A percentile compares a stretch with the other conserved stretches of the same genome.
phyloP scores from a whole-genome alignment of 352 stramenopile species.

The Pythium apleroticum region DNA sequence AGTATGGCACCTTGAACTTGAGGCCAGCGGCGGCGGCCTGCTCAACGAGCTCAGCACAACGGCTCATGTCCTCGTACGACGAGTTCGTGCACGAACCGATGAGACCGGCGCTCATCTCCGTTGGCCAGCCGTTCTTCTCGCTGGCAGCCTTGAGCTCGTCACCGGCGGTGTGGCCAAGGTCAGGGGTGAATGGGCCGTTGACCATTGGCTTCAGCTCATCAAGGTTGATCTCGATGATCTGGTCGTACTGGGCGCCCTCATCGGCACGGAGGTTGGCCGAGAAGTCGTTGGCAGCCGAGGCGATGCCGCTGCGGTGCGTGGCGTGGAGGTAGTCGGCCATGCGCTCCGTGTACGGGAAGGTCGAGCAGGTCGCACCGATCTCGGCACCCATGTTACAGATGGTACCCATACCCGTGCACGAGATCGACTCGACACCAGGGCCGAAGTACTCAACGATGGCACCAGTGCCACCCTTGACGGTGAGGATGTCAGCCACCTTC shows the following conservation, averaged over 20 bases:
- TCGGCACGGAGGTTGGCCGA: slow-evolving; percentile 85
- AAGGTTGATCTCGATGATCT: slow-evolving; percentile 94
- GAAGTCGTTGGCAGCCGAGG: slow-evolving; percentile 88
- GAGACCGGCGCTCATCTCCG: slow-evolving; percentile 87
- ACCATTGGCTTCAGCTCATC: slow-evolving; percentile 88
- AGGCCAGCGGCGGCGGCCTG: slow-evolving; percentile 82
- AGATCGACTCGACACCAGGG: slow-evolving; percentile 91
- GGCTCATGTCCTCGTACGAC: slow-evolving; percentile 93
- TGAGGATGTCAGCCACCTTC: slow-evolving; percentile 93
- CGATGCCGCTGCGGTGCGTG: slow-evolving; percentile 88
- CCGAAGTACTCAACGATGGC: slow-evolving; percentile 95
- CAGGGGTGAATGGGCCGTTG: slow-evolving; percentile 92
- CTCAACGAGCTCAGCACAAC: slow-evolving; percentile 88
- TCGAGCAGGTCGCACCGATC: slow-evolving; percentile 93
- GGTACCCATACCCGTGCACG: slow-evolving; percentile 93
- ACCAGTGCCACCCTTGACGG: slow-evolving; percentile 92
- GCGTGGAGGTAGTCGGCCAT: slow-evolving; percentile 92
- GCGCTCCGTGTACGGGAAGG: slow-evolving; percentile 91
- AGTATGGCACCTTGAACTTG: slow-evolving; percentile 93
- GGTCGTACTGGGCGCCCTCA: slow-evolving; percentile 91
- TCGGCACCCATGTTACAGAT: slow-evolving; percentile 96
- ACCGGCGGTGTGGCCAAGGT: slow-evolving; percentile 85
- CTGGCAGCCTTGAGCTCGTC: slow-evolving; percentile 61
- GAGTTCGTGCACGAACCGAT: slow-evolving; percentile 95
- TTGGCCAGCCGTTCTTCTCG: slow-evolving; percentile 91